Evolutionary conservation across 176 grass and related monocot species (phyloP), one percentile per base, ranked within the genome.

Genomic region (Triticum turgidum): DNA sequence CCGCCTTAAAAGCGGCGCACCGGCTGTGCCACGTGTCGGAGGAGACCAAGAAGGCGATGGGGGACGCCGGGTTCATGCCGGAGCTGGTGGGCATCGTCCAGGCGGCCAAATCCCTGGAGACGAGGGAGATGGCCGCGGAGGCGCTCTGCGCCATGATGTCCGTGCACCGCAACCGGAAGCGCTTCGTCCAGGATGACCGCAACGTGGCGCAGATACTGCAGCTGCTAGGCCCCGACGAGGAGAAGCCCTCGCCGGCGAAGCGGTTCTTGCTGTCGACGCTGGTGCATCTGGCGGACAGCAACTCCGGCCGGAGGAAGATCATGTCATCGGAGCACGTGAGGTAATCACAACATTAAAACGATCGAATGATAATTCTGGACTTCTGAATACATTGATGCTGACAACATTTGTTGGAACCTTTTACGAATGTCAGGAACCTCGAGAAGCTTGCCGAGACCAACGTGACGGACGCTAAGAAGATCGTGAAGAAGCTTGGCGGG

Each of bases 401-500:
- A 37, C 18, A 13, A 54, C 5, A 17, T 78, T 42, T 21, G 1
- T 2, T 27, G 20, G 22, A 56, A 49, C 18, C 22, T 58, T 20
- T 47, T 39, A 24, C 32, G 1, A 37, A 83, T 84, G 49, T 35
- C 37, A 92, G 93, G 80, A 90, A 93, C 84, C 77, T 99, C 4
- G 80, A 94, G 90, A 88, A 75, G 87, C 92, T 96, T n/a, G 92
- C 97, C 8, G 94, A 92, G 79, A 75, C 75, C 1, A 84, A 96
- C 76, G 93, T 89, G 29, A 61, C 68, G 3, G 97, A 94, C 21
- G 97, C 97, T 0, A 96, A 96, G 83, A 94, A 89, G 89, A 83
- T 99, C 58, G 85, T 99, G 45, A 99, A 94, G 85, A 99, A 88
- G 92, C 85, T 99, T 20, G 88, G 85, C 64, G 80, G 92, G 67